A percentile compares a stretch with the other conserved stretches of the same genome.
Conservation (phyloP, 768 basidiomycete genomes). For the Cantharellus cinnabarinus region DNA sequence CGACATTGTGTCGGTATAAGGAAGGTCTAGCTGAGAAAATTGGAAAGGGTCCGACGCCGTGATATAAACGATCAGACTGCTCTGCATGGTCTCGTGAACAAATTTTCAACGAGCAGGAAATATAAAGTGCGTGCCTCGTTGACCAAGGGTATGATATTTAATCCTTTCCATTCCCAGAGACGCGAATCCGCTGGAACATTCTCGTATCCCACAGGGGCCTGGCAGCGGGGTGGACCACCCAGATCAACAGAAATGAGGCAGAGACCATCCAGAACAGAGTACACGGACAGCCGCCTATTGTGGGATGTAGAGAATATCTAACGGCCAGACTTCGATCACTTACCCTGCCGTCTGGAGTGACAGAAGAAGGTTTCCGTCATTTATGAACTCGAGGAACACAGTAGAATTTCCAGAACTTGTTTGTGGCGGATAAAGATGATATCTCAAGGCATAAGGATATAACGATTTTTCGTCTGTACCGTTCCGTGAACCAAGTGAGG, state of each 20-base stretch:
- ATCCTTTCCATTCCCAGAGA: slow-evolving; percentile 19
- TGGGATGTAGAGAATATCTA: background rate
- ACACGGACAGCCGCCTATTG: slow-evolving; percentile 10
- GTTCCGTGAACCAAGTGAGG: no score
- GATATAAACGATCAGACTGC: slow-evolving; percentile 7
- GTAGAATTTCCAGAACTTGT: slow-evolving; percentile 23
- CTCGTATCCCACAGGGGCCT: slow-evolving; percentile 14
- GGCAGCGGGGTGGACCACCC: slow-evolving; percentile 14
- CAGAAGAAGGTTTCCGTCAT: slow-evolving; percentile 24
- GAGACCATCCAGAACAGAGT: slow-evolving; percentile 31
- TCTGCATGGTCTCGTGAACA: slow-evolving; percentile 1
- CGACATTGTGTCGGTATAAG: background rate
- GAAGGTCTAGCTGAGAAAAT: background rate
- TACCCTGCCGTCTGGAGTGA: slow-evolving; percentile 51
- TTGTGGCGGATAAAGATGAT: slow-evolving; percentile 26
- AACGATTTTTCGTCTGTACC: no score
- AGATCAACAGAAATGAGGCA: slow-evolving; percentile 19
- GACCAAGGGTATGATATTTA: slow-evolving; percentile 13
- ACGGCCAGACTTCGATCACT: slow-evolving; percentile 7
- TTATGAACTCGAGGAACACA: slow-evolving; percentile 26
- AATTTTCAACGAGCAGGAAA: background rate
- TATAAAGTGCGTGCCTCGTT: slow-evolving; percentile 13
- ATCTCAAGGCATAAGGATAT: no score
- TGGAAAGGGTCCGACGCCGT: slow-evolving; percentile 6
- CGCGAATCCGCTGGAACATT: slow-evolving; percentile 5